Percentiles rank a stretch among this genome's conserved stretches.
phyloP scores from a whole-genome alignment of 768 basidiomycete genomes.

The Chalciporus pseudorubinellus region DNA sequence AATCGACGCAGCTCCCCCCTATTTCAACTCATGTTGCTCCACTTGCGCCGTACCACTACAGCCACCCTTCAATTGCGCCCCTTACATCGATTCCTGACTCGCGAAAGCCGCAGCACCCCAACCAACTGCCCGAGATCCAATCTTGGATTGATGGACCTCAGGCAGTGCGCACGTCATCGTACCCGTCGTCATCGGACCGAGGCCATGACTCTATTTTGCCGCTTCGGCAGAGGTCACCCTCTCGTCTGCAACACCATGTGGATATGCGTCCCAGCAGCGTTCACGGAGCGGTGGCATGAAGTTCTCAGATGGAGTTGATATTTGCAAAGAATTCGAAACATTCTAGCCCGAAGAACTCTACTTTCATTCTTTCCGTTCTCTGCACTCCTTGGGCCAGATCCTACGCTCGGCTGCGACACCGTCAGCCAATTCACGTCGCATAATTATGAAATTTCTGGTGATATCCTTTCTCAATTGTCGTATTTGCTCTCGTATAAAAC shows the following conservation, averaged over 20 bases:
- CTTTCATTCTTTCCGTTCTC: constrained; percentile 19
- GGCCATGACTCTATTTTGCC: constrained; percentile 29
- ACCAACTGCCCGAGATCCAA: constrained; percentile 46
- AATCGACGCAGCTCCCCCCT: constrained; percentile 42
- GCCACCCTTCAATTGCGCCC: constrained; percentile 53
- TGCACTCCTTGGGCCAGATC: constrained; percentile 21
- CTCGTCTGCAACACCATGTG: constrained; percentile 33
- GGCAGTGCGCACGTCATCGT: constrained; percentile 24
- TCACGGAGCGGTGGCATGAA: constrained; percentile 32
- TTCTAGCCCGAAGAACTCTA: constrained; percentile 1
- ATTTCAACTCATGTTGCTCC: constrained; percentile 40
- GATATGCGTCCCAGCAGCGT: constrained; percentile 31
- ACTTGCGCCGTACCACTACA: constrained; percentile 49
- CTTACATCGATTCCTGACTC: constrained; percentile 37
- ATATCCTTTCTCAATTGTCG: constrained; percentile 16
- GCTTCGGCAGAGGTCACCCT: constrained; percentile 32
- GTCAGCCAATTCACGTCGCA: constrained; percentile 8
- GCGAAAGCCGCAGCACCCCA: constrained; percentile 32
- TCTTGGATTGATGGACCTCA: constrained; percentile 42
- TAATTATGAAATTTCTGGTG: constrained; percentile 18
- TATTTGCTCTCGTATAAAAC: constrained; percentile 27
- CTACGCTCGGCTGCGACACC: constrained; percentile 8
- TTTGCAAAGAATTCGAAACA: constrained; percentile 2
- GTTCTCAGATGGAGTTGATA: constrained; percentile 18
- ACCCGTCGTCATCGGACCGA: constrained; percentile 31